phyloP scores from a whole-genome alignment of 176 grass and related monocot genomes.

The Eleusine indica region DNA sequence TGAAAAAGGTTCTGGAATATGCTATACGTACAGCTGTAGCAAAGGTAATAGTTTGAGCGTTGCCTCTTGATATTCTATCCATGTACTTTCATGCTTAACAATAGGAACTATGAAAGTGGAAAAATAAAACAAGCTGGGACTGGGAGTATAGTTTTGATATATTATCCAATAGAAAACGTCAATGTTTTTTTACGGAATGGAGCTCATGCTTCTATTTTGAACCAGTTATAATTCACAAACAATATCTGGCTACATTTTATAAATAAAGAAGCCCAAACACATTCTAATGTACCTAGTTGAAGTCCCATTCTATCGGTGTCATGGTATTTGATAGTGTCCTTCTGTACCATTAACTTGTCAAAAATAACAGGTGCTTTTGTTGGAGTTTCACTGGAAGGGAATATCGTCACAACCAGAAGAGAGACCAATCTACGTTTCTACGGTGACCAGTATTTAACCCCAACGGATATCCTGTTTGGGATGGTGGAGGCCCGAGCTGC shows the following conservation, averaged over 20 bases:
- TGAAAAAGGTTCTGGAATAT: conserved; percentile 82
- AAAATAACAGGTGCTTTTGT: conserved; percentile 81
- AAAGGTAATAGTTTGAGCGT: conserved; percentile 65
- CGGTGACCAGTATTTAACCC: conserved; percentile 82
- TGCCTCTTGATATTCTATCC: background rate
- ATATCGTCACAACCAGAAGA: conserved; percentile 63
- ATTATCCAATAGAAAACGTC: background rate
- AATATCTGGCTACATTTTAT: background rate
- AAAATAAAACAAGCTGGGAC: background rate
- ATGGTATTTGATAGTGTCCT: background rate
- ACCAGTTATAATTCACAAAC: background rate
- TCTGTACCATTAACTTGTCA: background rate
- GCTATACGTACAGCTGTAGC: conserved; percentile 98
- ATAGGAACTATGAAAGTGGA: background rate
- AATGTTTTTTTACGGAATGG: too few relatives aligned
- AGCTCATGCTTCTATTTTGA: background rate
- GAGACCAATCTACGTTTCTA: conserved; percentile 88
- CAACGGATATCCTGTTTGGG: conserved; percentile 76
- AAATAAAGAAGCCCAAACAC: background rate
- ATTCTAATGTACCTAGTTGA: background rate
- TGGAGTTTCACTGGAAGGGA: conserved; percentile 92
- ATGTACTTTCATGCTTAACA: background rate
- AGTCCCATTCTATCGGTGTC: background rate
- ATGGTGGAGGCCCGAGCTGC: conserved; percentile 78
- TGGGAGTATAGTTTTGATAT: background rate